Conservation (phyloP, 106 monocot species). For the Xerophyta viscosa region DNA sequence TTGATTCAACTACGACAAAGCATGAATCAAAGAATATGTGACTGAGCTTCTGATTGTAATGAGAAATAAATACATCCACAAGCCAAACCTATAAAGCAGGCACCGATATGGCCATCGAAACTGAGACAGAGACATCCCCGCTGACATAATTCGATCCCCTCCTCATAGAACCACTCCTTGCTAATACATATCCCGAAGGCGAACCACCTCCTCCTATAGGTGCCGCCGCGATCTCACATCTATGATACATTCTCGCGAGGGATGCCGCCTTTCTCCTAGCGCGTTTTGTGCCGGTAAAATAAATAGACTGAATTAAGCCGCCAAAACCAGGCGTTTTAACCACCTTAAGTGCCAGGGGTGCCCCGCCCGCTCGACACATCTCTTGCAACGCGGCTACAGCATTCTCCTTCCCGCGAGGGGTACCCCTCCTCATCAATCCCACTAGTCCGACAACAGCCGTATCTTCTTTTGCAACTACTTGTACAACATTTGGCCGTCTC, state of each 20-base stretch:
- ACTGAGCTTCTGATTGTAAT: too few relatives aligned
- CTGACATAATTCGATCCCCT: conserved; percentile 9
- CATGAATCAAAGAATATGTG: conserved; percentile 9
- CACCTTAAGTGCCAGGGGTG: conserved; percentile 21
- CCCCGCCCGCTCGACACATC: conserved; percentile 36
- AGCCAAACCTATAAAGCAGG: conserved; percentile 16
- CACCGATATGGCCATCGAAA: conserved; percentile 23
- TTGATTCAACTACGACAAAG: neutral
- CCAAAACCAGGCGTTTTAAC: conserved; percentile 26
- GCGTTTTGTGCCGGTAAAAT: conserved; percentile 40
- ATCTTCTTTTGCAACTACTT: conserved; percentile 22
- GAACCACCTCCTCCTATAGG: too few relatives aligned
- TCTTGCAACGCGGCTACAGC: conserved; percentile 52
- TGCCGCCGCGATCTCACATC: conserved; percentile 1
- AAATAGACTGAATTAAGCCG: conserved; percentile 21
- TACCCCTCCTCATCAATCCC: conserved; percentile 53
- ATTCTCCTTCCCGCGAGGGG: conserved; percentile 46
- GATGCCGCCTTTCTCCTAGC: conserved; percentile 39
- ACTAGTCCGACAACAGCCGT: conserved; percentile 18
- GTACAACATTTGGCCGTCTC: conserved; percentile 22
- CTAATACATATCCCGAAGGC: conserved; percentile 9
- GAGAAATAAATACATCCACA: neutral
- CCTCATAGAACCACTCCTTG: conserved; percentile 18
- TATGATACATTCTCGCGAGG: conserved; percentile 32
- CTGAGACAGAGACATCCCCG: conserved; percentile 19